Percentiles rank a stretch among this genome's conserved stretches.
These are phyloP conservation scores for Sclerotinia sclerotiorum DNA, from an alignment of 2,329 filamentous ascomycete genomes.

Conservation along the genomic window DNA sequence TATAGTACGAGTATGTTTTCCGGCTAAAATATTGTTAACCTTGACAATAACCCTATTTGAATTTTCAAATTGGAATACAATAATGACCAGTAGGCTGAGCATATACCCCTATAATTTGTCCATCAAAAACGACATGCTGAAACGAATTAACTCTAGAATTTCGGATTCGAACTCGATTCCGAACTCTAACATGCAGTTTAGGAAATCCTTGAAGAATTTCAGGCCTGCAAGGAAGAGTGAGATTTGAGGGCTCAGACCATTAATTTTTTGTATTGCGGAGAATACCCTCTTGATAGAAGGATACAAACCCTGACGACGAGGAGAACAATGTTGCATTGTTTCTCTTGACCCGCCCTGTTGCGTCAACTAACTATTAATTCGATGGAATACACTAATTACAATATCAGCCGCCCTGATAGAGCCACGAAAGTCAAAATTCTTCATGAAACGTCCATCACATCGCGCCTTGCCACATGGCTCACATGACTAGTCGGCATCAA, in stretches of 20 bases:
- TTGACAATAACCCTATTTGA: no score
- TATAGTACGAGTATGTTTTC: no score
- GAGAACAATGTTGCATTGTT: background rate
- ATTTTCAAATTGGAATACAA: no score
- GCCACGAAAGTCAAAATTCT: background rate
- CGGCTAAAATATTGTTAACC: no score
- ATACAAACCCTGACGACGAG: background rate
- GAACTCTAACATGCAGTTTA: background rate
- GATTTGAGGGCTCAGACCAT: background rate
- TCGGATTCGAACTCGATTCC: background rate
- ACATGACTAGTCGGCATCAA: constrained; percentile 4
- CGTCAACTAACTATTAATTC: background rate
- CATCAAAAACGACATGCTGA: no score
- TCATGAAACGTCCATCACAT: constrained; percentile 7
- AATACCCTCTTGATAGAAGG: background rate
- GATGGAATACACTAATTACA: background rate
- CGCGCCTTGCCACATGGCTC: background rate
- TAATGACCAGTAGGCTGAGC: no score
- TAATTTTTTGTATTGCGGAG: background rate
- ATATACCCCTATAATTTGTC: no score
- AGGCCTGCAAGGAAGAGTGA: background rate
- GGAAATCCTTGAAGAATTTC: background rate
- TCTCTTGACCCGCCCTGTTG: background rate
- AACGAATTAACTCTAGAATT: no score
- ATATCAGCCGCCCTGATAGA: background rate